Evolutionary conservation across 345 rosid genomes (phyloP), one percentile per base, ranked within the genome.

Genomic region (Moricandia arvensis): DNA sequence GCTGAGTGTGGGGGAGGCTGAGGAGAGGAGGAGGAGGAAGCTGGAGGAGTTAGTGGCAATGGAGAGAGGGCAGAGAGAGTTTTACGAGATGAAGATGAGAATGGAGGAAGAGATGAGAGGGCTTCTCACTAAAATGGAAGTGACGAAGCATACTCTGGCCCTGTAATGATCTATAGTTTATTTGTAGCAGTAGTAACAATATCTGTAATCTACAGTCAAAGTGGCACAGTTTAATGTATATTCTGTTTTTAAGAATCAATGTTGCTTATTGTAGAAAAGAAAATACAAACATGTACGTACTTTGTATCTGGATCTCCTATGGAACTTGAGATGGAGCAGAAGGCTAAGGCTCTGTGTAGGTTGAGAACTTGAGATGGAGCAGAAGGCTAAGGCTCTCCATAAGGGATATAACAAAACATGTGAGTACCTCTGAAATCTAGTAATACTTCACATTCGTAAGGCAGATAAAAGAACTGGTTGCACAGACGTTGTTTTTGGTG

Each of bases 21-120:
- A 89, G 75, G 97, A 87, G 74, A 78, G 76, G 57, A 93, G 89
- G 7, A 87, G 85, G 66, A 87, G 85, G 65, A 92, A 86, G 76
- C 41, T 55, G 4, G 91, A 88, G 75, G 97, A 95, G 85, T 86
- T 87, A 57, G 87, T 87, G 76, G 86, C 86, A 24, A 80, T 89
- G 55, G 94, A 95, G 71, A 88, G 89, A 79, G 93, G 97, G 24
- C 88, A 87, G 59, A 84, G 79, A 43, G 97, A 92, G 16, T 94
- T 90, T 75, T 86, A 80, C 47, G 80, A 80, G 41, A 86, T 92
- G 97, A 95, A 86, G 86, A 81, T 79, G 82, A 89, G 97, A 78
- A 92, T 92, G 97, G 97, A 92, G 83, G 85, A 89, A 11, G 99
- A 95, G 74, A 90, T 95, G 63, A 92, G 88, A 69, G 93, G 88